Conservation (phyloP, 2,329 filamentous ascomycete genomes). For the Aspergillus awamori region DNA sequence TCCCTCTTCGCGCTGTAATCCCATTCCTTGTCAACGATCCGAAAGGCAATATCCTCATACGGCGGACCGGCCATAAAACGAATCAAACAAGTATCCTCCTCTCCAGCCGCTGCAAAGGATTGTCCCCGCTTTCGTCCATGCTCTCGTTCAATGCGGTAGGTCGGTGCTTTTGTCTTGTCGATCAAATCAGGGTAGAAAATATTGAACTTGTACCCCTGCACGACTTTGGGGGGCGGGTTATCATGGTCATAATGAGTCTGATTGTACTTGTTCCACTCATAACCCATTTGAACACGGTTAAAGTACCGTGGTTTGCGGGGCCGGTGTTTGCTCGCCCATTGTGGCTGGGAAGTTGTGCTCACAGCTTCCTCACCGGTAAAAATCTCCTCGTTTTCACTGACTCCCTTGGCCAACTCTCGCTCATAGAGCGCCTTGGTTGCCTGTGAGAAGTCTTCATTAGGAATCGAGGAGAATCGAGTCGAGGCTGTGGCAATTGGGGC, state of each 20-base stretch:
- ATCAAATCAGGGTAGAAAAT: constrained; percentile 98
- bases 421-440: constrained; percentile 89
- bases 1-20: constrained; percentile 96
- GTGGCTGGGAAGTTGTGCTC: constrained; percentile 63
- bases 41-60: constrained; percentile 95
- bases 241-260: constrained; percentile 99
- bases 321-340: constrained; percentile 82
- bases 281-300: constrained; percentile 97
- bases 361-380: constrained; percentile 89
- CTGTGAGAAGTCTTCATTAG: constrained; percentile 80
- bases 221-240: constrained; percentile 95
- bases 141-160: constrained; percentile 93
- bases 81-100: constrained; percentile 96
- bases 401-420: constrained; percentile 85
- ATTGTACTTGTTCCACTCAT: constrained; percentile 99
- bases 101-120: constrained; percentile 88
- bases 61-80: constrained; percentile 93
- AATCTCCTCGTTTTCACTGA: constrained; percentile 93
- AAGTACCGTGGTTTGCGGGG: constrained; percentile 95
- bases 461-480: constrained; percentile 68
- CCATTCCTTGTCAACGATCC: constrained; percentile 98
- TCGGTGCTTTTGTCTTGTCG: constrained; percentile 91
- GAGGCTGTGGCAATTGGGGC: constrained; percentile 57
- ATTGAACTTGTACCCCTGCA: constrained; percentile 99
- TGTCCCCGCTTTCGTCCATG: constrained; percentile 86